Evolutionary conservation across 495 filamentous ascomycete genomes (phyloP).

Genomic region (Podospora appendiculata): DNA sequence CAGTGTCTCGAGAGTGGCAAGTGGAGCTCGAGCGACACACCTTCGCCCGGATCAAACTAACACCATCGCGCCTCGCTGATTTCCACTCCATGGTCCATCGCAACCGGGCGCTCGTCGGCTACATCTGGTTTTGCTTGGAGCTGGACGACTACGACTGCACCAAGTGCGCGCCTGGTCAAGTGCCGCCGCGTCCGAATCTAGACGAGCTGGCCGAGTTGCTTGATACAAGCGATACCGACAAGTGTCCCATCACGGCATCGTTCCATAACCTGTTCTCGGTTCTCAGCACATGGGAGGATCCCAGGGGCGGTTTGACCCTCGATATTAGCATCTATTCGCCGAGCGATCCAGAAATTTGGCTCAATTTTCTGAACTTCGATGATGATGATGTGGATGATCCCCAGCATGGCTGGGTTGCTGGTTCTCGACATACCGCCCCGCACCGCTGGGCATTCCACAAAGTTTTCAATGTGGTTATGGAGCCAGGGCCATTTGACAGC

Average conservation of each 20-base stretch:
- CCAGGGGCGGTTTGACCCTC: conserved; percentile 24
- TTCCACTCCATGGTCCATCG: conserved; percentile 28
- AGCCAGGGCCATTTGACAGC: conserved; percentile 18
- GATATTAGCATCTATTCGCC: conserved; percentile 34
- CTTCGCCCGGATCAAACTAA: conserved; percentile 32
- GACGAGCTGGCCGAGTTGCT: conserved; percentile 10
- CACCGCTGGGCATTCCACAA: conserved; percentile 11
- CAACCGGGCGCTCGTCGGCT: conserved; percentile 25
- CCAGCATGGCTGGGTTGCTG: conserved; percentile 21
- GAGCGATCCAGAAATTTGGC: conserved; percentile 30
- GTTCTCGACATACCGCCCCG: conserved; percentile 19
- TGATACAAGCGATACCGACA: conserved; percentile 14
- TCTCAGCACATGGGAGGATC: conserved; percentile 33
- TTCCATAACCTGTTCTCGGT: conserved; percentile 27
- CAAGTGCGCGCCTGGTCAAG: conserved; percentile 12
- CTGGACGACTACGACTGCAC: conserved; percentile 27
- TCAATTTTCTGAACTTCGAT: conserved; percentile 26
- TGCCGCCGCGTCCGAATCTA: background rate
- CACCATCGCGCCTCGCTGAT: conserved; percentile 4
- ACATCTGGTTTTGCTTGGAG: conserved; percentile 33
- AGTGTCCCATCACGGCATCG: conserved; percentile 20
- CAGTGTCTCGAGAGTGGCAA: conserved; percentile 35
- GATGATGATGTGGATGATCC: too few species aligned
- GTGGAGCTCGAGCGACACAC: conserved; percentile 27
- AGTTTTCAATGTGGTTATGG: conserved; percentile 17